Evolutionary conservation across 768 basidiomycete species (phyloP).

Genomic region (Cystofilobasidium ferigula): DNA sequence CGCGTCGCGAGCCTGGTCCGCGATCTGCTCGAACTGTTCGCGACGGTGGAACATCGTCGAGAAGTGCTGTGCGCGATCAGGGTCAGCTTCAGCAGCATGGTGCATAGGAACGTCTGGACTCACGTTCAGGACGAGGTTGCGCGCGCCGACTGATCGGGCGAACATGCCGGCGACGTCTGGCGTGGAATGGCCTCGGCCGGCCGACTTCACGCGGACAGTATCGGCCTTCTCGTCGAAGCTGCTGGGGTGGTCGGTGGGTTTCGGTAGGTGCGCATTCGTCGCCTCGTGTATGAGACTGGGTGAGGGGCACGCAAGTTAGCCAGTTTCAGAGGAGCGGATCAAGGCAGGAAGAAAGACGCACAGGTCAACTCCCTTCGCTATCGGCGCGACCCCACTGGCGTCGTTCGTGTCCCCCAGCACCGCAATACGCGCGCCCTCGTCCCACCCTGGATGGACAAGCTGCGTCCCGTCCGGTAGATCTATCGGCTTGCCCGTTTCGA

Average conservation of each 20-base stretch:
- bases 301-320: background rate
- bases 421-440: slow-evolving; percentile 59
- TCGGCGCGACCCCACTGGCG: slow-evolving; percentile 41
- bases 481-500: slow-evolving; percentile 57
- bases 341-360: background rate
- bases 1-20: background rate
- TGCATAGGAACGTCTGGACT: slow-evolving; percentile 25
- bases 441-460: slow-evolving; percentile 38
- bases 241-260: slow-evolving; percentile 41
- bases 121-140: slow-evolving; percentile 60
- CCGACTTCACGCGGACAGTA: slow-evolving; percentile 51
- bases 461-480: slow-evolving; percentile 60
- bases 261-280: slow-evolving; percentile 61
- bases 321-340: background rate
- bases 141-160: slow-evolving; percentile 52
- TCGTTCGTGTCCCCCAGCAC: slow-evolving; percentile 70
- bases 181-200: slow-evolving; percentile 65
- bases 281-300: slow-evolving; percentile 64
- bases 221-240: slow-evolving; percentile 42
- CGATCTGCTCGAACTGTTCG: background rate
- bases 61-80: background rate
- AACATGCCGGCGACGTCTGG: slow-evolving; percentile 68
- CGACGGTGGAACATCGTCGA: background rate
- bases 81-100: background rate
- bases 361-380: slow-evolving; percentile 57